Evolutionary conservation across 768 basidiomycete genomes (phyloP).

Genomic region (Termitomyces bulborhizus): DNA sequence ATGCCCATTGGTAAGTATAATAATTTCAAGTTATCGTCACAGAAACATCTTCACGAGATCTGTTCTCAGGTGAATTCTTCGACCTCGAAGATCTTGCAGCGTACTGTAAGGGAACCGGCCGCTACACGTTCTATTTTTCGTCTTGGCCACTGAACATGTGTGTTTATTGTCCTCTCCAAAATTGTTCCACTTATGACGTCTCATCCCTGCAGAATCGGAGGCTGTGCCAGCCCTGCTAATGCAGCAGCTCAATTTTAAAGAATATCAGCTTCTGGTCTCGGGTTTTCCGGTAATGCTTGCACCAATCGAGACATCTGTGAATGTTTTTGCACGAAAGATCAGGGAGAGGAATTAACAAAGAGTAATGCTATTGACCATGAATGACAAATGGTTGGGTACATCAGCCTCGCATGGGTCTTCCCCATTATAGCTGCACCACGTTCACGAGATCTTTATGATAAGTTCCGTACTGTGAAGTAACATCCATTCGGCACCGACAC

Average conservation of each 20-base stretch:
- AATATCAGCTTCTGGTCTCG: background rate
- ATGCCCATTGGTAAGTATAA: slow-evolving; percentile 57
- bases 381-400: no score
- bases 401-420: no score
- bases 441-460: no score
- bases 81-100: slow-evolving; percentile 58
- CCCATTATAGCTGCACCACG: no score
- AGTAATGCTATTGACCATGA: no score
- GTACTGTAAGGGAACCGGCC: slow-evolving; percentile 43
- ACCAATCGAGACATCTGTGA: background rate
- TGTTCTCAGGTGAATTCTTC: slow-evolving; percentile 56
- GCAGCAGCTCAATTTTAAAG: slow-evolving; percentile 1
- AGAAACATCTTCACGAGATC: background rate
- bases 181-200: background rate
- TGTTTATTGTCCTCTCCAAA: slow-evolving; percentile 14
- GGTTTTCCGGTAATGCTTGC: background rate
- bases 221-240: slow-evolving; percentile 9
- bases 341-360: background rate
- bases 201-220: slow-evolving; percentile 4
- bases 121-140: slow-evolving; percentile 68
- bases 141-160: slow-evolving; percentile 69
- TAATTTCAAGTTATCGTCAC: slow-evolving; percentile 5
- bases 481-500: no score
- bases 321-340: background rate
- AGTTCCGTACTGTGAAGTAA: no score